Base-by-base conservation (phyloP, 352 stramenopile species). In the Blastocystis sp. region DNA sequence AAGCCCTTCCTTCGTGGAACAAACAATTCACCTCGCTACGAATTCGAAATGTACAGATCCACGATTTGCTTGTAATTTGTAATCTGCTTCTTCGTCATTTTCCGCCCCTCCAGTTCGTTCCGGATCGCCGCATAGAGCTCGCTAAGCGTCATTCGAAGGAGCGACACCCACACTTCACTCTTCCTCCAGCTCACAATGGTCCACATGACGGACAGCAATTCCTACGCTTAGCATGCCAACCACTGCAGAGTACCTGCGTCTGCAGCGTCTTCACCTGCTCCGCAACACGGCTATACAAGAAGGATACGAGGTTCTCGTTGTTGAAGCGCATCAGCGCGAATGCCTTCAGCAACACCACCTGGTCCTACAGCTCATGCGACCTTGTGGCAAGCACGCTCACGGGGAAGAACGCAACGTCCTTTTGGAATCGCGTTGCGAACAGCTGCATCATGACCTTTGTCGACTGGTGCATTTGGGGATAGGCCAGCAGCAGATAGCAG, bases 151-250 rank as follows among this genome's bases (percentile, higher is more conserved):
- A 40, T 41, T 2, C 62, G 21, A 23, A 28, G 21, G 11, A 4
- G 17, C 11, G 1, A 34, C 11, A 21, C 21, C 10, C 43, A 81
- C 71, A 81, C 71, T 81, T 81, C 48, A 45, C 66, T 60, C 21
- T 17, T 66, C n/a, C 66, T 34, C 19, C 71, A 11, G 60, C 11
- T 66, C 2, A 53, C 71, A 38, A 81, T 81, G 0, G 71, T 81
- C 71, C 71, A 81, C 17, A 81, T 62, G 1, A 81, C 11, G 43
- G 71, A 81, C 5, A 81, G 53, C 71, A 81, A 64, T 62, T 81
- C 71, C 71, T 81, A 81, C 21, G 7, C 9, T 17, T 62, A 34
- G 40, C 9, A 81, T 17, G 28, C 0, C 41, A 23, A 66, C 71
- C 38, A 11, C 21, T 28, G 60, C n/a, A n/a, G 38, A 43, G 11